These are phyloP conservation scores for Anisodus acutangulus DNA, from an alignment of 257 asterid species.

Conservation along the genomic window DNA sequence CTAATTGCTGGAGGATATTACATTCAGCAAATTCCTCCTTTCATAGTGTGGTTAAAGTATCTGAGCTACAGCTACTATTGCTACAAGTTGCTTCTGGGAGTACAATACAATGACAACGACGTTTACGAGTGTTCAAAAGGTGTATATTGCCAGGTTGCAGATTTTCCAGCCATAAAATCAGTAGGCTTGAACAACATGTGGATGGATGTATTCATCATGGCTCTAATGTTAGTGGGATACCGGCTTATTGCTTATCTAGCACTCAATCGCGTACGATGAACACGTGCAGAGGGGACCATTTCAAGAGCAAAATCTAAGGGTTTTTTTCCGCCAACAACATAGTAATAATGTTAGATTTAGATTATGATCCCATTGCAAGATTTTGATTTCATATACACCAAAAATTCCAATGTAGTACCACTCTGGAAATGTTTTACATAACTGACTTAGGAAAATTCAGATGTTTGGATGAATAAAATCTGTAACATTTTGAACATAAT, in stretches of 20 bases:
- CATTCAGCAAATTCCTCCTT: conserved; percentile 82
- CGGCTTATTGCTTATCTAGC: conserved; percentile 86
- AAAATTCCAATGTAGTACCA: conserved; percentile 38
- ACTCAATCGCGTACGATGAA: conserved; percentile 67
- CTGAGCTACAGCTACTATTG: conserved; percentile 93
- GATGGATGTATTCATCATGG: conserved; percentile 70
- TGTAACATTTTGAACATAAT: conserved; percentile 27
- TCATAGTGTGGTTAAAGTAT: conserved; percentile 83
- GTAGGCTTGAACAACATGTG: conserved; percentile 76
- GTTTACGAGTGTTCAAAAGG: conserved; percentile 82
- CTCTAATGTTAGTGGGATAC: conserved; percentile 80
- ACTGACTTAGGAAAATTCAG: conserved; percentile 33
- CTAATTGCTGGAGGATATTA: conserved; percentile 97
- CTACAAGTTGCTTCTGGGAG: conserved; percentile 87
- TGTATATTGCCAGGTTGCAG: conserved; percentile 70
- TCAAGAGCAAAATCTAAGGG: conserved; percentile 14
- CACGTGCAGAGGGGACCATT: neutral
- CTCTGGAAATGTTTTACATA: conserved; percentile 51
- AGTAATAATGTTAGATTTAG: conserved; percentile 34
- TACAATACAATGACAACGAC: conserved; percentile 73
- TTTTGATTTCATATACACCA: conserved; percentile 48
- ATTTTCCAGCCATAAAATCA: conserved; percentile 78
- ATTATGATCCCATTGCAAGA: conserved; percentile 30
- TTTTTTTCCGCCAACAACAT: neutral
- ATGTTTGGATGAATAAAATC: conserved; percentile 30